phyloP scores from a whole-genome alignment of 306 rosid species.

The Dalbergia oliveri region DNA sequence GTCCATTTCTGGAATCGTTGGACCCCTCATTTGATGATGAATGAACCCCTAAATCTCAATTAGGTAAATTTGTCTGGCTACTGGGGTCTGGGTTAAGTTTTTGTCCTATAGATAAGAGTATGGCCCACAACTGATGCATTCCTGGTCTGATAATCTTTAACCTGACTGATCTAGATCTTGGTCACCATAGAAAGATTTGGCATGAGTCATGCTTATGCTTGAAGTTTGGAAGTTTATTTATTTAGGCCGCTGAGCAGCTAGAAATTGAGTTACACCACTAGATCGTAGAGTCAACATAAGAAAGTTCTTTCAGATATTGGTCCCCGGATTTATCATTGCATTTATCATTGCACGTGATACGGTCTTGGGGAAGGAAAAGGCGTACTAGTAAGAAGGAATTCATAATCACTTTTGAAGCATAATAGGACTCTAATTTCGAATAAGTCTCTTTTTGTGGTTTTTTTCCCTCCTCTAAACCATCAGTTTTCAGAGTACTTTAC shows the following conservation, averaged over 20 bases:
- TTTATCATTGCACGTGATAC: background rate
- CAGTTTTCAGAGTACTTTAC: no score
- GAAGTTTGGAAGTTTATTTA: slow-evolving; percentile 21
- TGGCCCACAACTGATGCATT: slow-evolving; percentile 31
- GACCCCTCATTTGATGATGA: background rate
- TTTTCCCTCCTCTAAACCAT: no score
- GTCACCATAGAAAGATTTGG: slow-evolving; percentile 5
- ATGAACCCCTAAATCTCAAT: background rate
- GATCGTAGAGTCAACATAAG: background rate
- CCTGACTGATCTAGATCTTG: slow-evolving; percentile 12
- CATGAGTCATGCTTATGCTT: background rate
- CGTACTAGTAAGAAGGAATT: background rate
- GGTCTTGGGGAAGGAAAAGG: background rate
- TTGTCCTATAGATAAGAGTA: slow-evolving; percentile 11
- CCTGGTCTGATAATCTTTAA: slow-evolving; percentile 8
- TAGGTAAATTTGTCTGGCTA: background rate
- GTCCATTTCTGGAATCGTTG: background rate
- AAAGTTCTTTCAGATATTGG: background rate
- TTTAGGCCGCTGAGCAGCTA: background rate
- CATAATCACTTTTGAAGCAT: background rate
- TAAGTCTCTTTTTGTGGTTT: no score
- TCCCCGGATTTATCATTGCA: background rate
- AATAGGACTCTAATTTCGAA: no score
- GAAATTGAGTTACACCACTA: background rate
- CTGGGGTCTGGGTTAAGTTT: background rate